These are phyloP conservation scores for Drechslerella dactyloides DNA, from an alignment of 2,329 filamentous ascomycete species.

Conservation along the genomic window DNA sequence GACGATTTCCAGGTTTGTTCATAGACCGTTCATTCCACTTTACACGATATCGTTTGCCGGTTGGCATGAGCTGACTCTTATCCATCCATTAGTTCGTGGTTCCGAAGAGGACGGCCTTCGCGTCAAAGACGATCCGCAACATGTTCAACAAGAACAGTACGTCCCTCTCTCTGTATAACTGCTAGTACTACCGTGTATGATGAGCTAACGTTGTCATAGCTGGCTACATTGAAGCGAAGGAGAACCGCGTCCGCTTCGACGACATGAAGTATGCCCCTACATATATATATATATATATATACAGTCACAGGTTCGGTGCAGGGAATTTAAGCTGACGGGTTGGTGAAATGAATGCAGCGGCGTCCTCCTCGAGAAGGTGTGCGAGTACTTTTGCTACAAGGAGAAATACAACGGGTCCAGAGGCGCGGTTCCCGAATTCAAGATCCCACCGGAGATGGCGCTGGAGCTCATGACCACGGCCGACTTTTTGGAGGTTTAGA, in stretches of 20 bases:
- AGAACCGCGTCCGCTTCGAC: constrained; percentile 66
- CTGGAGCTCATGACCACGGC: constrained; percentile 71
- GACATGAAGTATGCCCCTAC: constrained; percentile 64
- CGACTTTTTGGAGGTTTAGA: constrained; percentile 67
- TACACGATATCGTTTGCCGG: neutral
- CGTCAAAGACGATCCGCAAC: constrained; percentile 68
- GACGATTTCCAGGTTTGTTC: constrained; percentile 64
- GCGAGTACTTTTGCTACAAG: constrained; percentile 73
- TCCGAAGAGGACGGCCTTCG: constrained; percentile 66
- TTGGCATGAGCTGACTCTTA: neutral
- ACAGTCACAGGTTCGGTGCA: neutral
- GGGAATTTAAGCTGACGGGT: neutral
- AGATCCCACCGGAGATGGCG: constrained; percentile 71
- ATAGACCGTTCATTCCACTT: neutral
- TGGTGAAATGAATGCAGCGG: constrained; percentile 59
- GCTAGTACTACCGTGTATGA: neutral
- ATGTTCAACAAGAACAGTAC: constrained; percentile 70
- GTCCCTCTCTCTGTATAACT: constrained; percentile 50
- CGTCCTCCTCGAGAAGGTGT: constrained; percentile 71
- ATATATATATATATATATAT: neutral
- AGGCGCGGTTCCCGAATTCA: constrained; percentile 69
- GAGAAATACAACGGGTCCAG: constrained; percentile 68
- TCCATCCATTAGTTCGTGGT: constrained; percentile 64
- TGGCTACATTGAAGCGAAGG: constrained; percentile 62
- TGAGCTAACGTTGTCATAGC: constrained; percentile 4